Percentiles rank a stretch among this genome's conserved stretches.
phyloP scores from a whole-genome alignment of 441 rosid species.

The Oxalis stricta region DNA sequence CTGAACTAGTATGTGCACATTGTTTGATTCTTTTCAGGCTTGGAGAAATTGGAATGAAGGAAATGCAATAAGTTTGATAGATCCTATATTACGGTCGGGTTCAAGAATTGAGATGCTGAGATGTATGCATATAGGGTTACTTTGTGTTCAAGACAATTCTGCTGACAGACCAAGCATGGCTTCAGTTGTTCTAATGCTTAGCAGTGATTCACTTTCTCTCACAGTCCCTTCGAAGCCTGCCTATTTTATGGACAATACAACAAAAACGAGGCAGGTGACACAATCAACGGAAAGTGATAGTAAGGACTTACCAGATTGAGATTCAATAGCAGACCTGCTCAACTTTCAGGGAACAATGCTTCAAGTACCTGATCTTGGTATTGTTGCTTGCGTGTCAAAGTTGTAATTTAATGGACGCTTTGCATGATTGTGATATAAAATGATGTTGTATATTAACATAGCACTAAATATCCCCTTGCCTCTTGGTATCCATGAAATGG shows the following conservation, averaged over 20 bases:
- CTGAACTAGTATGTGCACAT: not conserved
- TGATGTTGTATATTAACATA: too few relatives aligned
- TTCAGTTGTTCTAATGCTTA: not conserved
- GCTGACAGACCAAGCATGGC: not conserved
- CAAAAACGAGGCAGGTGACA: too few relatives aligned
- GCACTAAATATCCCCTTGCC: too few relatives aligned
- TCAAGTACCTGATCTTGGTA: too few relatives aligned
- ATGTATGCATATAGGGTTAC: conserved; percentile 10
- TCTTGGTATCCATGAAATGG: too few relatives aligned
- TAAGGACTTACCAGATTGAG: too few relatives aligned
- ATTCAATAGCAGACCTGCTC: too few relatives aligned
- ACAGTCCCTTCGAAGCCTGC: not conserved
- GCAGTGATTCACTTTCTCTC: conserved; percentile 2
- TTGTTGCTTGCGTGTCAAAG: too few relatives aligned
- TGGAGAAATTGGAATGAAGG: conserved; percentile 9
- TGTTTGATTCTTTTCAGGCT: not conserved
- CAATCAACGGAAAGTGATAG: too few relatives aligned
- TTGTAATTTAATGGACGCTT: too few relatives aligned
- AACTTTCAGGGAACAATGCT: too few relatives aligned
- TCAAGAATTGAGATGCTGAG: conserved; percentile 1
- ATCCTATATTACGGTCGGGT: not conserved
- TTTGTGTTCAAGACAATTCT: not conserved
- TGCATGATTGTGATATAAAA: too few relatives aligned
- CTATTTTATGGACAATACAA: not conserved
- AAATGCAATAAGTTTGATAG: not conserved